phyloP scores from a whole-genome alignment of 257 asterid genomes.

The Rehmannia glutinosa region DNA sequence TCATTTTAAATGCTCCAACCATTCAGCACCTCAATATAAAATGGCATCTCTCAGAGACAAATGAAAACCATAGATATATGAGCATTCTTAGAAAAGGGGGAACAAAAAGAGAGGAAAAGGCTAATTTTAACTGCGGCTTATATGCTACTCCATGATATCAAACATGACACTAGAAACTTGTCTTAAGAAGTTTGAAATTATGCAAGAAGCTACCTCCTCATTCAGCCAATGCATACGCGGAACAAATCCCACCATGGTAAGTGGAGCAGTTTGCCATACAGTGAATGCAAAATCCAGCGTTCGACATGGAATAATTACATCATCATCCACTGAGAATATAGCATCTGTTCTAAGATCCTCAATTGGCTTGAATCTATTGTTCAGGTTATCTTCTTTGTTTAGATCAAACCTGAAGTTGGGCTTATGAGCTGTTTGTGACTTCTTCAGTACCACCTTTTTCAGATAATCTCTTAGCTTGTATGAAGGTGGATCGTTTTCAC shows the following conservation, averaged over 20 bases:
- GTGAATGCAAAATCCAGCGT: slow-evolving; percentile 56
- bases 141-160: too few relatives aligned
- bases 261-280: slow-evolving; percentile 62
- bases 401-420: slow-evolving; percentile 55
- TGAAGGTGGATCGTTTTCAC: slow-evolving; percentile 52
- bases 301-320: slow-evolving; percentile 55
- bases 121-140: neutral
- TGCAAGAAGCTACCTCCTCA: slow-evolving; percentile 41
- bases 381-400: slow-evolving; percentile 50
- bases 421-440: slow-evolving; percentile 41
- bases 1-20: neutral
- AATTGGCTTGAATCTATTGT: slow-evolving; percentile 58
- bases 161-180: too few relatives aligned
- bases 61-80: neutral
- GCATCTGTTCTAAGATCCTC: slow-evolving; percentile 57
- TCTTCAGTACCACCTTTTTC: slow-evolving; percentile 30
- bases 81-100: neutral
- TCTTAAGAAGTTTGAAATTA: too few relatives aligned
- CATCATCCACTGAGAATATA: slow-evolving; percentile 62
- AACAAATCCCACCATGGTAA: slow-evolving; percentile 63
- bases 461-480: slow-evolving; percentile 33
- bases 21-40: neutral
- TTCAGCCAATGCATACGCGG: slow-evolving; percentile 66
- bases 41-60: neutral
- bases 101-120: neutral